Evolutionary conservation across 2,329 filamentous ascomycete species (phyloP).

Genomic region (Mariannaea sp.): DNA sequence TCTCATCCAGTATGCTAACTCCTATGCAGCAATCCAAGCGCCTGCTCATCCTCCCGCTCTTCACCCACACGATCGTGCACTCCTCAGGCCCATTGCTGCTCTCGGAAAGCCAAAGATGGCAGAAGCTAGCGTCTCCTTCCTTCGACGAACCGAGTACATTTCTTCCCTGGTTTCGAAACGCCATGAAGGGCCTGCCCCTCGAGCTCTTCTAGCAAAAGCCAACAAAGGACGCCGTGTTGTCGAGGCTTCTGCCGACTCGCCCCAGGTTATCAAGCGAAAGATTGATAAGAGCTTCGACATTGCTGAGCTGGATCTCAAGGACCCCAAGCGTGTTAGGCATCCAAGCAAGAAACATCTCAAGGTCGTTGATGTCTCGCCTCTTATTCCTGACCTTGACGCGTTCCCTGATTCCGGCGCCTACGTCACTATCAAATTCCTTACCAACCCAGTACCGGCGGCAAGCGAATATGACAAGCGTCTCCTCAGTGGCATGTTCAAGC

Average conservation of each 20-base stretch:
- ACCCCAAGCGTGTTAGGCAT: slow-evolving; percentile 59
- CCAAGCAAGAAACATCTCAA: slow-evolving; percentile 63
- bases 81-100: slow-evolving; percentile 81
- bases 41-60: slow-evolving; percentile 71
- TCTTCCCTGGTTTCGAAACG: slow-evolving; percentile 63
- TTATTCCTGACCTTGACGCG: slow-evolving; percentile 69
- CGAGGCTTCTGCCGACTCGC: slow-evolving; percentile 63
- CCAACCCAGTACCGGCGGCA: slow-evolving; percentile 61
- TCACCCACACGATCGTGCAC: slow-evolving; percentile 81
- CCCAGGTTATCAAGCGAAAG: slow-evolving; percentile 69
- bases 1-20: slow-evolving; percentile 15
- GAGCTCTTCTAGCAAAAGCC: slow-evolving; percentile 42
- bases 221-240: slow-evolving; percentile 53
- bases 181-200: slow-evolving; percentile 50
- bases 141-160: slow-evolving; percentile 96
- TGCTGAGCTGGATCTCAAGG: slow-evolving; percentile 59
- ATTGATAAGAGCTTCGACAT: slow-evolving; percentile 66
- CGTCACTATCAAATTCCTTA: slow-evolving; percentile 70
- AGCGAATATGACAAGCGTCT: slow-evolving; percentile 64
- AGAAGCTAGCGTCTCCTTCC: slow-evolving; percentile 84
- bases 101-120: slow-evolving; percentile 82
- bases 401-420: slow-evolving; percentile 73
- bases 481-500: slow-evolving; percentile 64
- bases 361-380: slow-evolving; percentile 62
- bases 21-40: slow-evolving; percentile 75